Base-by-base conservation (phyloP, 1,284 basidiomycete species). In the Boletus hoseneyae region DNA sequence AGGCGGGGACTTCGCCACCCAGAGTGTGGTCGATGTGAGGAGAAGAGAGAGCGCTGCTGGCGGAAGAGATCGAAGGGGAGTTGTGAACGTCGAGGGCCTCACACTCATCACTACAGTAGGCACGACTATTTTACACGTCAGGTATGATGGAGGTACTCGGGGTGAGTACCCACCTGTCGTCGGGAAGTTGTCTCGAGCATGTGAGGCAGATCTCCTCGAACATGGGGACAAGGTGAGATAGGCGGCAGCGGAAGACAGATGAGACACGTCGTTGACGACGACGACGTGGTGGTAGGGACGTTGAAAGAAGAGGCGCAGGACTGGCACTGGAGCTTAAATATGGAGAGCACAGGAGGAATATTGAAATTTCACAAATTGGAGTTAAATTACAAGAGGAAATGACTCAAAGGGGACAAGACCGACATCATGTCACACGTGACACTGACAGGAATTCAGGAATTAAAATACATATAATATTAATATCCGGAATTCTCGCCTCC, bases 101-200 rank as follows among this genome's bases (percentile, higher is more conserved):
- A 65, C 87, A 90, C 57, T 79, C 77, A 62, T 83, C 80, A 65
- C 80, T 84, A 72, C 87, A 90, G 68, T 90, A 90, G 2, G 82
- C 78, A 52, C 75, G 78, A 54, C 85, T 87, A n/a, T 11, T 15
- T 12, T 40, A 30, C 41, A 36, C 13, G 67, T 52, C 62, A 60
- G 59, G 53, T 40, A 50, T 12, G 18, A 15, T 25, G 55, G 54
- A 57, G 54, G 47, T 35, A 51, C 57, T 52, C 55, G 61, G 48
- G 45, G 45, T 23, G 54, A 45, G 58, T 53, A 68, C 77, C 55
- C 73, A 87, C 85, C 78, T 78, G 64, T 82, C 79, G 63, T 77
- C 77, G 56, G 63, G 62, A 57, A 85, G 73, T 51, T 78, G 78
- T 65, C 77, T 80, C 51, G 84, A 82, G 62, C 85, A 88, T 48